phyloP scores from a whole-genome alignment of 2,329 filamentous ascomycete species.

The Fusarium nisikadoi region DNA sequence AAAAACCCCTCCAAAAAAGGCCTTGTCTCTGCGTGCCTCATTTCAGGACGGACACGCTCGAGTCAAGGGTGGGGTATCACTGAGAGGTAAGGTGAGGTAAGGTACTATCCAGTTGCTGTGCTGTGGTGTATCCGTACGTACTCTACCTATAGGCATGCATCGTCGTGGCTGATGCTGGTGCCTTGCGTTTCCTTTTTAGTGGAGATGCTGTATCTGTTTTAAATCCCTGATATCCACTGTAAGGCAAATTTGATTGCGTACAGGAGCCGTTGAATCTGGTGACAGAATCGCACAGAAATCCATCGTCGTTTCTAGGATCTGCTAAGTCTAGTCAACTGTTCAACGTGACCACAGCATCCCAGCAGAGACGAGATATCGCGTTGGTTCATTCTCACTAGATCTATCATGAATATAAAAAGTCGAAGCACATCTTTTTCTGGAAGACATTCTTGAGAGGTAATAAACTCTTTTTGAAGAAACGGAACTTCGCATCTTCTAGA shows the following conservation, averaged over 20 bases:
- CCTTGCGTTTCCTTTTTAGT: constrained; percentile 23
- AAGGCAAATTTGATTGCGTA: constrained; percentile 29
- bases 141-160: background rate
- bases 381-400: background rate
- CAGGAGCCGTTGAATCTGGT: constrained; percentile 9
- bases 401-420: constrained; percentile 12
- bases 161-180: constrained; percentile 19
- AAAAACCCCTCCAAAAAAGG: background rate
- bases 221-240: constrained; percentile 28
- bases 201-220: constrained; percentile 7
- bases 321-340: constrained; percentile 7
- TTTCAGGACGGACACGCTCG: constrained; percentile 1
- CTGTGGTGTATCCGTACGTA: background rate
- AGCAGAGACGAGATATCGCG: background rate
- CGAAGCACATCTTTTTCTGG: background rate
- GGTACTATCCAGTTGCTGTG: background rate
- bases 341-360: constrained; percentile 25
- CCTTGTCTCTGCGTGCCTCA: background rate
- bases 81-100: no score
- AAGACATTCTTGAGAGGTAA: background rate
- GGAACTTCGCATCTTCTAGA: constrained; percentile 24
- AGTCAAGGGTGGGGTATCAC: constrained; percentile 3
- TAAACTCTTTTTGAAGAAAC: background rate
- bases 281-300: constrained; percentile 39
- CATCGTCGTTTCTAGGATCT: constrained; percentile 36